Evolutionary conservation across 805 yeast species (phyloP), one percentile per base, ranked within the genome.

Genomic region (Schwanniomyces pseudopolymorphus): DNA sequence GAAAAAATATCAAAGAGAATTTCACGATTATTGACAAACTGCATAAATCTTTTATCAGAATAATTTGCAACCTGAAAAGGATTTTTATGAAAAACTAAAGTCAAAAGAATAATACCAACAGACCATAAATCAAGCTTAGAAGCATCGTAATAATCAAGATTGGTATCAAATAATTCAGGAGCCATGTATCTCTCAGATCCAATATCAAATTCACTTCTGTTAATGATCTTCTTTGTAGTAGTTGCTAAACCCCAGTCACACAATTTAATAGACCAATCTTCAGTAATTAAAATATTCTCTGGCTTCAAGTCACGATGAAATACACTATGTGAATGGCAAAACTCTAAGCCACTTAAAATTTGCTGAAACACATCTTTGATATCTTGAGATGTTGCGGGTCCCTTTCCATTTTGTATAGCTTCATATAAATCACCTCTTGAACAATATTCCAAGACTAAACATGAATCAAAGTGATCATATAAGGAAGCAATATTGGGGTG

Each of bases 131-230:
- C 97, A 42, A 87, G 85, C 64, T 87, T 85, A 17, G 84, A 81
- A 7, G 96, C 89, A 56, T 85, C 86, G 63, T 90, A 91, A 37
- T 75, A 70, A 28, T 79, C 80, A 41, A 81, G 67, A 35, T 69
- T 68, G 11, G 64, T 54, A 45, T 89, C 96, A 60, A 89, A 84
- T 47, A 89, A 68, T 61, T 90, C 97, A 1, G 97, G 97, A 0
- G 97, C 95, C 97, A 90, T 90, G 66, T 90, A 90, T 51, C 96
- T 76, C 66, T 89, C 96, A 45, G 89, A 81, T 20, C 97, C 97
- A 48, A 89, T 87, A 50, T 88, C 96, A 62, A 89, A 87, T 48
- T 72, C 77, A 40, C 52, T 57, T 20, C 54, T 61, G 58, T 89
- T 90, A 28, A 79, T 67, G 56, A 88, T 83, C 39, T 69, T 66